Conservation (phyloP, 331 rosid species). For the Rosa hybrid region DNA sequence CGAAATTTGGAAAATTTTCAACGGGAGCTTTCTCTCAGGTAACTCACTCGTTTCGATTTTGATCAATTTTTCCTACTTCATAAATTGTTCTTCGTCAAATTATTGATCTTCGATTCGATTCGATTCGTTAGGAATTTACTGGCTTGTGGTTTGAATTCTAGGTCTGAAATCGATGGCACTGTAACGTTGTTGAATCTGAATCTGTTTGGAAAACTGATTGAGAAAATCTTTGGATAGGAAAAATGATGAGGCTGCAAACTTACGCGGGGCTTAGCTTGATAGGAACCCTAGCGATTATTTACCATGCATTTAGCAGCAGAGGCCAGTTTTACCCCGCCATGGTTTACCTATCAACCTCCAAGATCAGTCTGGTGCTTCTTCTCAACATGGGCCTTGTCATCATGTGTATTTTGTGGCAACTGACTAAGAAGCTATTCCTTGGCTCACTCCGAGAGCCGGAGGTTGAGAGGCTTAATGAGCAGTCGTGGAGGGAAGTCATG, state of each 20-base stretch:
- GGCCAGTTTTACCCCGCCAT: constrained; percentile 95
- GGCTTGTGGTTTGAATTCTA: neutral
- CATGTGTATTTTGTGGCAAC: constrained; percentile 89
- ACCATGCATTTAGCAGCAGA: constrained; percentile 94
- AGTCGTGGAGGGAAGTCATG: constrained; percentile 98
- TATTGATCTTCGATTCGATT: neutral
- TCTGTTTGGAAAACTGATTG: neutral
- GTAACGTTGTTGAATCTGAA: neutral
- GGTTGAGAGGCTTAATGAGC: constrained; percentile 98
- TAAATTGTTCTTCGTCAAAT: no score
- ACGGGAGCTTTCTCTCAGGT: constrained; percentile 1
- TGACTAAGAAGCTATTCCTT: constrained; percentile 74
- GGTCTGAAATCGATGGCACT: constrained; percentile 16
- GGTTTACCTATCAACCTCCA: constrained; percentile 94
- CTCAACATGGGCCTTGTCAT: constrained; percentile 91
- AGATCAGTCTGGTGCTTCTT: constrained; percentile 91
- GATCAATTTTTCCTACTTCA: neutral
- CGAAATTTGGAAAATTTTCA: neutral
- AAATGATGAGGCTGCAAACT: constrained; percentile 85
- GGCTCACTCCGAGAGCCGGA: constrained; percentile 95
- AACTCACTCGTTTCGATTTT: neutral
- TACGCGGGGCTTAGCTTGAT: constrained; percentile 88
- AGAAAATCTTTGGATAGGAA: neutral
- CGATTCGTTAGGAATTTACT: neutral
- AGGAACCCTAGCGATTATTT: constrained; percentile 76